phyloP scores from a whole-genome alignment of 768 basidiomycete species.

The Flagelloscypha sp. region DNA sequence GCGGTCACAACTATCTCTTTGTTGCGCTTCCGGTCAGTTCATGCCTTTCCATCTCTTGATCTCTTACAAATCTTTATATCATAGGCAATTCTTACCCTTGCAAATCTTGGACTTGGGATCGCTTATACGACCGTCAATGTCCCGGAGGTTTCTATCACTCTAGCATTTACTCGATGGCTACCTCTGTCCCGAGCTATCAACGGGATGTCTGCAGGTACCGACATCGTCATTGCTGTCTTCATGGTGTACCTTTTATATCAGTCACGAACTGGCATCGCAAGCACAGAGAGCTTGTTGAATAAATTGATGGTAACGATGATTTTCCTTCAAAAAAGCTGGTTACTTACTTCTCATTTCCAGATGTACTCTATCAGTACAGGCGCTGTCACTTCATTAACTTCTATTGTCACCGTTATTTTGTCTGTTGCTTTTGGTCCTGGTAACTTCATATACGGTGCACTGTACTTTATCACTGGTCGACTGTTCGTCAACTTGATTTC shows the following conservation, averaged over 20 bases:
- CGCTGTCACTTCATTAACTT: neutral
- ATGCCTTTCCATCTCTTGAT: too few species aligned
- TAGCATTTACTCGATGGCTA: neutral
- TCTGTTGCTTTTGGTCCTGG: neutral
- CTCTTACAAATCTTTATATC: too few species aligned
- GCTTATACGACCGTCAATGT: too few species aligned
- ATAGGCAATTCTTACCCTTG: too few species aligned
- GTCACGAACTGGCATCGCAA: neutral
- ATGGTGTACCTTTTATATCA: neutral
- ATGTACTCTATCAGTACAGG: constrained; percentile 1
- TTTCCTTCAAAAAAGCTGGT: too few species aligned
- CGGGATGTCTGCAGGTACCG: neutral
- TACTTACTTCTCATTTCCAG: neutral
- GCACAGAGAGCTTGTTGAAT: neutral
- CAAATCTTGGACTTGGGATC: too few species aligned
- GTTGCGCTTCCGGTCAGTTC: too few species aligned
- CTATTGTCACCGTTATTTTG: neutral
- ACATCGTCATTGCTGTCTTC: neutral
- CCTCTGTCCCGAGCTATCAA: neutral
- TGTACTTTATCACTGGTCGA: constrained; percentile 2
- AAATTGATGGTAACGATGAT: constrained; percentile 3
- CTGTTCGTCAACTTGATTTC: neutral
- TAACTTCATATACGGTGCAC: constrained; percentile 2
- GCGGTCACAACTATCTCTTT: neutral
- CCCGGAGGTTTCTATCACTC: too few species aligned